Evolutionary conservation across 768 basidiomycete species (phyloP).

Genomic region (Collybia sordida): DNA sequence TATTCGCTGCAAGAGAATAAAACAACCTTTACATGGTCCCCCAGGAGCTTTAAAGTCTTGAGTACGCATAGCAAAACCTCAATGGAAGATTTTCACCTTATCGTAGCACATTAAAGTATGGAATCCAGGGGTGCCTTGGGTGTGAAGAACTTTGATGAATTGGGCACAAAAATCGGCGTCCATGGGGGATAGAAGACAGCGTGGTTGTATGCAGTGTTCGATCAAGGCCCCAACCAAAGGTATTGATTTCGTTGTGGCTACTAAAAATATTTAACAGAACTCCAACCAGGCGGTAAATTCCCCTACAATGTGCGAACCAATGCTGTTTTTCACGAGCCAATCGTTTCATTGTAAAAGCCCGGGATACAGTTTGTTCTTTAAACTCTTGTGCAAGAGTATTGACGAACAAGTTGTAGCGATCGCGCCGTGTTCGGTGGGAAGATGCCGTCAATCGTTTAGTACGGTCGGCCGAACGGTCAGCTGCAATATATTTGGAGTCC

Average conservation of each 20-base stretch:
- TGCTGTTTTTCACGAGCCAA: conserved; percentile 74
- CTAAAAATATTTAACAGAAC: conserved; percentile 6
- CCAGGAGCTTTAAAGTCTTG: conserved; percentile 60
- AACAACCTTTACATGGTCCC: conserved; percentile 79
- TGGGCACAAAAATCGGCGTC: conserved; percentile 95
- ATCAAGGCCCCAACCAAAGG: conserved; percentile 64
- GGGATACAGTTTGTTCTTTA: conserved; percentile 72
- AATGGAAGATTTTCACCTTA: conserved; percentile 45
- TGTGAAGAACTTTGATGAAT: conserved; percentile 86
- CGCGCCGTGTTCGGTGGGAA: conserved; percentile 60
- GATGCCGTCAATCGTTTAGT: conserved; percentile 54
- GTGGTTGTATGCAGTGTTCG: conserved; percentile 91
- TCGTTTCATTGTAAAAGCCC: conserved; percentile 75
- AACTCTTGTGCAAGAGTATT: conserved; percentile 64
- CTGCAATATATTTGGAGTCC: conserved; percentile 57
- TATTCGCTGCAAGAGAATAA: conserved; percentile 95
- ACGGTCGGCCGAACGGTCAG: conserved; percentile 74
- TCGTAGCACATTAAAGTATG: conserved; percentile 85
- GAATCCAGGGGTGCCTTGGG: conserved; percentile 87
- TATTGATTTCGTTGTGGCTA: conserved; percentile 46
- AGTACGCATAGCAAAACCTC: background rate
- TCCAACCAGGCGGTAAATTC: background rate
- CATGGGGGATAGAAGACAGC: conserved; percentile 91
- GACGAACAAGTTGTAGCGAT: conserved; percentile 64
- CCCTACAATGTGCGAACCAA: conserved; percentile 74